Percentiles rank a stretch among this genome's conserved stretches.
These are phyloP conservation scores for Chloris gayana DNA, from an alignment of 176 grass and related monocot species.

Conservation along the genomic window DNA sequence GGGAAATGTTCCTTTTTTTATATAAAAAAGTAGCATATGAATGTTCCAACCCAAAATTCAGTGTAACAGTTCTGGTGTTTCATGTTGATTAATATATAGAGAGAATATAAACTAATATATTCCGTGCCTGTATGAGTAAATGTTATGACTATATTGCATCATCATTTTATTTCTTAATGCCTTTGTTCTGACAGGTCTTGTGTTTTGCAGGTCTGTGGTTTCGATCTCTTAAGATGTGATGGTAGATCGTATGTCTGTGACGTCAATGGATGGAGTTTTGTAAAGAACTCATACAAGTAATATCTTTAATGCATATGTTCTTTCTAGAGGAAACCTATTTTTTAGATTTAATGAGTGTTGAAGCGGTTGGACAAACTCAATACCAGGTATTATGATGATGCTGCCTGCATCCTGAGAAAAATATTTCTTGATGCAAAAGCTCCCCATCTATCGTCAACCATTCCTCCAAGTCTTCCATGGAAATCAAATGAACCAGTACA, in stretches of 20 bases:
- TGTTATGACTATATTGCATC: background rate
- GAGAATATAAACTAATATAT: background rate
- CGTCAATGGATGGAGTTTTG: conserved; percentile 99
- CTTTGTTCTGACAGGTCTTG: conserved; percentile 18
- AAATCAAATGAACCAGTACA: conserved; percentile 78
- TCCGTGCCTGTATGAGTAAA: background rate
- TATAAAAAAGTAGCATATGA: background rate
- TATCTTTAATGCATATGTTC: conserved; percentile 24
- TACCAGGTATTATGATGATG: conserved; percentile 93
- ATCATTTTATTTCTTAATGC: conserved; percentile 32
- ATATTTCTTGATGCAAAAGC: conserved; percentile 99
- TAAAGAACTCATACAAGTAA: conserved; percentile 98
- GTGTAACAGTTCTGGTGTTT: background rate
- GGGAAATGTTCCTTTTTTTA: background rate
- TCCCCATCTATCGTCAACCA: conserved; percentile 93
- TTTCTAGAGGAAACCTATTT: conserved; percentile 10
- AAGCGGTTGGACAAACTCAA: conserved; percentile 15
- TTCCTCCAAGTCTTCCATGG: conserved; percentile 95
- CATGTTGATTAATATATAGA: background rate
- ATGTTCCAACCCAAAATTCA: background rate
- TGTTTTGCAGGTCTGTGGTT: conserved; percentile 87
- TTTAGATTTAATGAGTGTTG: conserved; percentile 19
- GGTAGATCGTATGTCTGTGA: conserved; percentile 98
- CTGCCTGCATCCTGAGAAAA: conserved; percentile 96
- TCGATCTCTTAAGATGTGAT: conserved; percentile 97